Conservation (phyloP, 768 basidiomycete genomes). For the Mycena galericulata region DNA sequence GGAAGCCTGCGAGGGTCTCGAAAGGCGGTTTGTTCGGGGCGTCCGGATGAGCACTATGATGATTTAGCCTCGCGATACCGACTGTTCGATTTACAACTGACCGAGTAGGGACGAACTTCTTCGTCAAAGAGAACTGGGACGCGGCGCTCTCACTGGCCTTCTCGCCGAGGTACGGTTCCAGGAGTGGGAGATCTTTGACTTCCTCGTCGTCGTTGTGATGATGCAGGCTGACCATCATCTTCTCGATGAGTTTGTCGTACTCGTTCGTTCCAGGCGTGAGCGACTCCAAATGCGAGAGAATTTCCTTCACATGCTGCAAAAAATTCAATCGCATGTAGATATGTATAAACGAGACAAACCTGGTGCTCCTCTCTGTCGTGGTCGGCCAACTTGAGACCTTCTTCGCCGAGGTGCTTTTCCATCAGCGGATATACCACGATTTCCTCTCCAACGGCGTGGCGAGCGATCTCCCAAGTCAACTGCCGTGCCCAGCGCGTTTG, state of each 20-base stretch:
- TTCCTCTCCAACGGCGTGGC: constrained; percentile 73
- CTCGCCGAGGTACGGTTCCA: constrained; percentile 60
- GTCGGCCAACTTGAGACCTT: constrained; percentile 64
- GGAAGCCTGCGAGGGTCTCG: constrained; percentile 68
- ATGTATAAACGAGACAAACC: constrained; percentile 43
- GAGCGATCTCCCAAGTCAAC: constrained; percentile 70
- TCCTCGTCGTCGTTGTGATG: constrained; percentile 72
- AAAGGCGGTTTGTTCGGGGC: constrained; percentile 70
- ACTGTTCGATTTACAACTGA: constrained; percentile 38
- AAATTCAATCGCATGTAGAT: background rate
- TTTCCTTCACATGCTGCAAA: constrained; percentile 48
- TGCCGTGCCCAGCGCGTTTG: constrained; percentile 68
- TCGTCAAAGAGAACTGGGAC: constrained; percentile 62
- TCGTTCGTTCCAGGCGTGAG: constrained; percentile 55
- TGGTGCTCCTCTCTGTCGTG: constrained; percentile 69
- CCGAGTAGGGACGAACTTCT: constrained; percentile 74
- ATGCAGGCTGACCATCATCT: constrained; percentile 60
- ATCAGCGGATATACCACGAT: constrained; percentile 73
- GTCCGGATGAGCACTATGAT: constrained; percentile 58
- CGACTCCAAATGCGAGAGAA: constrained; percentile 60
- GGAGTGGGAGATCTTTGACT: constrained; percentile 63
- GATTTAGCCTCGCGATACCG: background rate
- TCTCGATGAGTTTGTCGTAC: constrained; percentile 56
- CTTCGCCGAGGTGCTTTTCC: constrained; percentile 65
- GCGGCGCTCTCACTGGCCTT: constrained; percentile 61